These are phyloP conservation scores for Fagopyrum esculentum DNA, from an alignment of 148 eudicot species.

Conservation along the genomic window DNA sequence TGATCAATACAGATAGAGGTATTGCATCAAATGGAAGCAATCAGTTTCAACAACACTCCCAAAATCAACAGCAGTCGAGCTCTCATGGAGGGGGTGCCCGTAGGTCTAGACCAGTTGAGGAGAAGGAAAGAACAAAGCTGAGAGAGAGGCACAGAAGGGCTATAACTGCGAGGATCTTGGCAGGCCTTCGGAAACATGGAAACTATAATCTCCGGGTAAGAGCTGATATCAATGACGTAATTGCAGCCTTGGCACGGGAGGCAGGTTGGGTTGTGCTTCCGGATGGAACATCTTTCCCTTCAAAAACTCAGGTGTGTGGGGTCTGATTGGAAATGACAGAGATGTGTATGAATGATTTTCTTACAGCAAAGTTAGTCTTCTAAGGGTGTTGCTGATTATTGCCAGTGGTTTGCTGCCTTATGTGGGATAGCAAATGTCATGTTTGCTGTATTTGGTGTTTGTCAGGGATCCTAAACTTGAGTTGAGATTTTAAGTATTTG, in stretches of 20 bases:
- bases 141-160: slow-evolving; percentile 97
- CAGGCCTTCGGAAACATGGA: slow-evolving; percentile 94
- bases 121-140: slow-evolving; percentile 94
- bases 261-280: slow-evolving; percentile 99
- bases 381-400: neutral
- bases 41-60: slow-evolving; percentile 53
- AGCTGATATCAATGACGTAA: slow-evolving; percentile 97
- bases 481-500: neutral
- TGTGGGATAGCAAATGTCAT: neutral
- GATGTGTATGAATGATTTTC: neutral
- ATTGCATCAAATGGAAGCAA: slow-evolving; percentile 26
- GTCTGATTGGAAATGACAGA: neutral
- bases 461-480: neutral
- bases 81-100: slow-evolving; percentile 52
- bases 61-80: slow-evolving; percentile 49
- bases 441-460: neutral
- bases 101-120: slow-evolving; percentile 87
- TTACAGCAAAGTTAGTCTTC: neutral
- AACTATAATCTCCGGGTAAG: slow-evolving; percentile 97
- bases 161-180: slow-evolving; percentile 84
- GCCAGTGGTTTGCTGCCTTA: neutral
- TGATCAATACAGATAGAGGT: slow-evolving; percentile 46
- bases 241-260: slow-evolving; percentile 96
- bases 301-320: slow-evolving; percentile 63
- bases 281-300: slow-evolving; percentile 96